Evolutionary conservation across 1,139 yeast genomes (phyloP).

Genomic region (Lodderomyces parapsilosis): DNA sequence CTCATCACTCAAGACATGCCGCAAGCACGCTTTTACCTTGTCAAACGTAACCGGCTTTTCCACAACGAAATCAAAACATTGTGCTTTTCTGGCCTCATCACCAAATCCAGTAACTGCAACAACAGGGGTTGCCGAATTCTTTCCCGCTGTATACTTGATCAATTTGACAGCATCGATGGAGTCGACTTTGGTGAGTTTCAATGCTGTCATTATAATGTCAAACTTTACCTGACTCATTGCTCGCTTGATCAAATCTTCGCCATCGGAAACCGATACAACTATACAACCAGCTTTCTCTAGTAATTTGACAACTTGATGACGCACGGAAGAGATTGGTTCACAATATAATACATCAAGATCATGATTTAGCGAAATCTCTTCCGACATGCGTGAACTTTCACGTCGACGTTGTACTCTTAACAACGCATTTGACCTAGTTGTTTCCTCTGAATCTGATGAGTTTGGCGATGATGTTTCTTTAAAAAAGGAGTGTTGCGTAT

Average conservation of each 20-base stretch:
- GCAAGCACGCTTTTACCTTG: slow-evolving; percentile 22
- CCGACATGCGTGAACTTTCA: slow-evolving; percentile 42
- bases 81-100: slow-evolving; percentile 58
- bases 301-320: slow-evolving; percentile 65
- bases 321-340: slow-evolving; percentile 82
- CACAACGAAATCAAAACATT: slow-evolving; percentile 67
- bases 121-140: slow-evolving; percentile 74
- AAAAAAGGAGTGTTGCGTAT: slow-evolving; percentile 21
- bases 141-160: slow-evolving; percentile 72
- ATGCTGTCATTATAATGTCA: slow-evolving; percentile 79
- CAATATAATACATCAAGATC: slow-evolving; percentile 73
- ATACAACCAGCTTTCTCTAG: slow-evolving; percentile 75
- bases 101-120: slow-evolving; percentile 75
- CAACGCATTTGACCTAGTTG: slow-evolving; percentile 47
- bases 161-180: slow-evolving; percentile 78
- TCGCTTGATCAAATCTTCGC: slow-evolving; percentile 78
- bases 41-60: slow-evolving; percentile 67
- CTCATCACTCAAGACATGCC: not conserved
- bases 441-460: slow-evolving; percentile 70
- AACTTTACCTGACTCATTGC: slow-evolving; percentile 83
- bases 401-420: slow-evolving; percentile 59
- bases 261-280: slow-evolving; percentile 75
- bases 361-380: slow-evolving; percentile 9
- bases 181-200: slow-evolving; percentile 63
- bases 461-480: slow-evolving; percentile 49